Percentiles rank a stretch among this genome's conserved stretches.
Conservation (phyloP, 495 filamentous ascomycete species). For the Trichoderma erinaceum region DNA sequence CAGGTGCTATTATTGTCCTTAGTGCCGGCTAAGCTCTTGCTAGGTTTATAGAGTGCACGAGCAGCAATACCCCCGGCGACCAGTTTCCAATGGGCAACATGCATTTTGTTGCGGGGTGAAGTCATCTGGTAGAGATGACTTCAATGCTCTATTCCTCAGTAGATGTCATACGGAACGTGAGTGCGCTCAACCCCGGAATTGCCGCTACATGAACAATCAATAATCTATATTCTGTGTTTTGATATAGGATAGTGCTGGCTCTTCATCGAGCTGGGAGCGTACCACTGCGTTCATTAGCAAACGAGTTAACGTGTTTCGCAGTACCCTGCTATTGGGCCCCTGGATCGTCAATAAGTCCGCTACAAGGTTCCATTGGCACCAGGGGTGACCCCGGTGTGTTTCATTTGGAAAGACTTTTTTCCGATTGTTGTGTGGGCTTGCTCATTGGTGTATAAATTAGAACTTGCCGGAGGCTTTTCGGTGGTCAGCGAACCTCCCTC, state of each 20-base stretch:
- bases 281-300: not conserved
- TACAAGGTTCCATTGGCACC: not conserved
- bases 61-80: not conserved
- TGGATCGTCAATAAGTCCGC: not conserved
- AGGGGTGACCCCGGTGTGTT: not conserved
- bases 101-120: conserved; percentile 1
- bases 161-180: not conserved
- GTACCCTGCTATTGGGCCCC: not conserved
- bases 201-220: not conserved
- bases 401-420: not conserved
- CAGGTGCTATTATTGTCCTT: not conserved
- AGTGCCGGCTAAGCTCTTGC: not conserved
- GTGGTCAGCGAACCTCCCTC: not conserved
- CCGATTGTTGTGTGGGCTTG: not conserved
- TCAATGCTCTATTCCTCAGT: not conserved
- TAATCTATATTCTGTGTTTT: not conserved
- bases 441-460: conserved; percentile 2
- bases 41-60: not conserved
- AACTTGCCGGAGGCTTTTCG: not conserved
- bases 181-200: not conserved
- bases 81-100: not conserved
- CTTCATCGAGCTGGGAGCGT: not conserved
- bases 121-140: not conserved
- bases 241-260: not conserved
- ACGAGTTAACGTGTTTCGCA: not conserved